Base-by-base conservation (phyloP, 495 filamentous ascomycete species). In the Rhypophila decipiens region DNA sequence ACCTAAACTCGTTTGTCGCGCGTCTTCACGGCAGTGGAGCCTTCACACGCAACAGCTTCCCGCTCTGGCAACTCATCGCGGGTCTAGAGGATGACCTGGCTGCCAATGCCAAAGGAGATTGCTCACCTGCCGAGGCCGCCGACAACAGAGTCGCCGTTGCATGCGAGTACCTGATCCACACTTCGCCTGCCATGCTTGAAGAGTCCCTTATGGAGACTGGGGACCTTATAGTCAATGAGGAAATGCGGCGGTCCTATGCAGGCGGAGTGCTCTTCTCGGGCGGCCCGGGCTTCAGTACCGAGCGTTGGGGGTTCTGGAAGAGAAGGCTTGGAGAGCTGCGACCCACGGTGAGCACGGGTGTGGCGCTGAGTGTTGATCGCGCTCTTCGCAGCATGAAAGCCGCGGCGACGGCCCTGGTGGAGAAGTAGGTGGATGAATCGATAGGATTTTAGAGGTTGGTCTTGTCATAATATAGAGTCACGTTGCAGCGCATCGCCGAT, bases 291-390 rank as follows among this genome's bases (percentile, higher is more conserved):
- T 47, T 24, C 20, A 39, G 20, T 39, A 13, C 39, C 7, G 44
- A 47, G 34, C 44, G 44, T 15, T 47, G 44, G 44, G 44, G 44
- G 11, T 47, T 39, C 44, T 47, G 44, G 44, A 47, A 47, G 34
- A 47, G 44, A n/a, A 47, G 44, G 21, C 34, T 47, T 38, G 44
- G 19, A 36, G 44, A 39, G 22, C 20, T 47, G 44, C 33, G 34
- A 21, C 20, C 33, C 1, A 38, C 12, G 3, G 21, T 47, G 10
- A 24, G 44, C 19, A 24, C 20, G 12, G 34, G 23, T 13, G 34
- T 39, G 10, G 44, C 34, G 33, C 33, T 15, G 34, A 47, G 44
- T 18, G 33, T 47, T 19, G 44, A 47, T 20, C 33, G 22, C 15
- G 44, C 44, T 10, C 17, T 47, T 19, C 15, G 29, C 9, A 47